These are phyloP conservation scores for Phialophora tarda DNA, from an alignment of 2,329 filamentous ascomycete species.

Conservation along the genomic window DNA sequence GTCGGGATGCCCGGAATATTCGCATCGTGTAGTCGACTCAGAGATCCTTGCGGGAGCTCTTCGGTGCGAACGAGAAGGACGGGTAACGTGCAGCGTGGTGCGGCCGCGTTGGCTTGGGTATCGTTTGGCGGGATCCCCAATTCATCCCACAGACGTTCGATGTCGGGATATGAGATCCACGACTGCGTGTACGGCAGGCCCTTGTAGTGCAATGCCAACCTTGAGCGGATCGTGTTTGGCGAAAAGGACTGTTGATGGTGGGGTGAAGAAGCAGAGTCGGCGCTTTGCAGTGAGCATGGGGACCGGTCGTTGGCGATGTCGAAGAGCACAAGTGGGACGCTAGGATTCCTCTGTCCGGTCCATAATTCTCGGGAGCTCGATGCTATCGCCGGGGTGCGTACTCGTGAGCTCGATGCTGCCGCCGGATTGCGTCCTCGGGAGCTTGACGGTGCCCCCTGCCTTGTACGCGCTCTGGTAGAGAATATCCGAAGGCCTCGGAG, in stretches of 20 bases:
- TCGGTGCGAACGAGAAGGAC: slow-evolving; percentile 15
- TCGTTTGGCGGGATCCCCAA: slow-evolving; percentile 11
- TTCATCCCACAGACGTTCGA: slow-evolving; percentile 17
- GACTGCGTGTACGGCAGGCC: slow-evolving; percentile 19
- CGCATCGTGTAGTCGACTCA: slow-evolving; percentile 2
- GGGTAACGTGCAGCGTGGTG: slow-evolving; percentile 18
- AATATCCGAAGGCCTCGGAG: neutral
- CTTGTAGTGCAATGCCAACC: slow-evolving; percentile 23
- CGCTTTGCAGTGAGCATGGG: slow-evolving; percentile 7
- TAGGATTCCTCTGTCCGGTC: neutral
- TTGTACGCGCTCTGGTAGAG: neutral
- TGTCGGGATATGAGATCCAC: slow-evolving; percentile 23
- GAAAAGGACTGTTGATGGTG: slow-evolving; percentile 8
- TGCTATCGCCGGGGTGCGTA: neutral
- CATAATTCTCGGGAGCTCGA: neutral
- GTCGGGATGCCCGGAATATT: neutral
- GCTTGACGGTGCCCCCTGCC: neutral
- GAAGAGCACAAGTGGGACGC: slow-evolving; percentile 15
- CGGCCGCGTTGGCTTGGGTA: neutral
- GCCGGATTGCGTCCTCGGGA: neutral
- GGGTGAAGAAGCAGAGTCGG: neutral
- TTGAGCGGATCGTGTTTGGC: slow-evolving; percentile 24
- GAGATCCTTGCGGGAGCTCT: neutral
- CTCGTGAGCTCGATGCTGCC: neutral
- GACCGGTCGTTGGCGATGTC: slow-evolving; percentile 14